Base-by-base conservation (phyloP, 805 yeast genomes). In the Wickerhamiella vanderwaltii region DNA sequence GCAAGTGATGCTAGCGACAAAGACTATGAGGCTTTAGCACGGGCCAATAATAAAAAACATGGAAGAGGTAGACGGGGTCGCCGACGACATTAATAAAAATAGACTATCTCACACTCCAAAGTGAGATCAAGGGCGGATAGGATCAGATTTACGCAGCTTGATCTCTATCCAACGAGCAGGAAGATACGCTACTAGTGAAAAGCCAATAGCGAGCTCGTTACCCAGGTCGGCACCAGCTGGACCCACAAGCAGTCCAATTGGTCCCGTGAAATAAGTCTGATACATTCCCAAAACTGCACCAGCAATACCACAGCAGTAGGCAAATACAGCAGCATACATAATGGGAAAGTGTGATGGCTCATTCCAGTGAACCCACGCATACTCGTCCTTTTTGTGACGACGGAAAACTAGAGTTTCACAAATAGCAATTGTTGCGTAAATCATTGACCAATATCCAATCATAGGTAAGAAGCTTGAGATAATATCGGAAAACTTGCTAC, bases 401-500 rank as follows among this genome's bases (percentile, higher is more conserved):
- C 62, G 51, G 63, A 84, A 84, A 13, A 83, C 66, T 3, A 68
- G 43, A 53, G 82, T 82, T 57, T 84, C 95, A 49, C 80, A 83
- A 2, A 82, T 45, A 25, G 83, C 60, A 34, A 84, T 57, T n/a
- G 73, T 70, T 51, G 78, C 73, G 58, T 84, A 85, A 63, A 84
- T 81, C 44, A 87, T 73, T 43, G 82, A 73, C 95, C 95, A 84
- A 61, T 84, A 84, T 1, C 94, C 94, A 45, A 84, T 72, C 94
- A 84, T 84, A 7, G 95, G 94, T 52, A 84, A 64, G 60, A 84
- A 84, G 53, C 84, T 84, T 9, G 84, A 75, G 50, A 84, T 63
- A 46, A 85, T 82, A 2, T 74, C 67, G 43, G 83, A 67, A 56
- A 85, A 79, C 51, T 77, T 76, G 55, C 78, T 63, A 51, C 79